Evolutionary conservation across 2,329 filamentous ascomycete species (phyloP).

Genomic region (Diplocarpon mali): DNA sequence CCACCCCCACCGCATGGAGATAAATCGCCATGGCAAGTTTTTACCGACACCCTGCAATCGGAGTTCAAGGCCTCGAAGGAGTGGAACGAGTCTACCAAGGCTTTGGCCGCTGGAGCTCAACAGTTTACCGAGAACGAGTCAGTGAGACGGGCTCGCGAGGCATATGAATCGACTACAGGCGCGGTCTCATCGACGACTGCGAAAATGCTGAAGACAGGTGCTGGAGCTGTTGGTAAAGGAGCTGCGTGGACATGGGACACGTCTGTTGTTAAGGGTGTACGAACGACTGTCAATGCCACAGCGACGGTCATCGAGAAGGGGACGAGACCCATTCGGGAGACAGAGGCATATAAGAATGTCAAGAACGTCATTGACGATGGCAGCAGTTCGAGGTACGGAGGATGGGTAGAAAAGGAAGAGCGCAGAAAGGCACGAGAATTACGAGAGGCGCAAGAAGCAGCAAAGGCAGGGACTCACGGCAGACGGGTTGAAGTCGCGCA

Average conservation of each 20-base stretch:
- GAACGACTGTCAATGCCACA: constrained; percentile 76
- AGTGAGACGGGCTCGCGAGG: constrained; percentile 73
- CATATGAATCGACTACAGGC: constrained; percentile 77
- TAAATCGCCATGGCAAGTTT: constrained; percentile 98
- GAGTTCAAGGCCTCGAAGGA: constrained; percentile 97
- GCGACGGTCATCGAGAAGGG: constrained; percentile 84
- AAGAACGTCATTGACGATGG: constrained; percentile 96
- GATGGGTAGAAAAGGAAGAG: constrained; percentile 96
- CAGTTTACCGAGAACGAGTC: constrained; percentile 90
- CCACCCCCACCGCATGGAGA: constrained; percentile 94
- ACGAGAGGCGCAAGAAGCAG: constrained; percentile 51
- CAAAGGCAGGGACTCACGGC: constrained; percentile 30
- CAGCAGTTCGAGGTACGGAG: constrained; percentile 89
- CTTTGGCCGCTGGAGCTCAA: constrained; percentile 76
- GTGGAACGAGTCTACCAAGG: constrained; percentile 98
- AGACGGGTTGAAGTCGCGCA: constrained; percentile 50
- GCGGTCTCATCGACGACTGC: constrained; percentile 70
- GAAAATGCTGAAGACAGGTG: constrained; percentile 74
- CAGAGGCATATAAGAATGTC: constrained; percentile 87
- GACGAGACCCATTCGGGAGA: constrained; percentile 89
- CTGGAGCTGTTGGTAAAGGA: constrained; percentile 76
- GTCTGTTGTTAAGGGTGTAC: constrained; percentile 78
- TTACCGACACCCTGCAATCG: constrained; percentile 85
- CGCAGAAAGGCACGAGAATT: constrained; percentile 67
- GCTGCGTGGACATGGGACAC: constrained; percentile 98